Evolutionary conservation across 1,284 basidiomycete genomes (phyloP).

Genomic region (Bjerkandera adusta): DNA sequence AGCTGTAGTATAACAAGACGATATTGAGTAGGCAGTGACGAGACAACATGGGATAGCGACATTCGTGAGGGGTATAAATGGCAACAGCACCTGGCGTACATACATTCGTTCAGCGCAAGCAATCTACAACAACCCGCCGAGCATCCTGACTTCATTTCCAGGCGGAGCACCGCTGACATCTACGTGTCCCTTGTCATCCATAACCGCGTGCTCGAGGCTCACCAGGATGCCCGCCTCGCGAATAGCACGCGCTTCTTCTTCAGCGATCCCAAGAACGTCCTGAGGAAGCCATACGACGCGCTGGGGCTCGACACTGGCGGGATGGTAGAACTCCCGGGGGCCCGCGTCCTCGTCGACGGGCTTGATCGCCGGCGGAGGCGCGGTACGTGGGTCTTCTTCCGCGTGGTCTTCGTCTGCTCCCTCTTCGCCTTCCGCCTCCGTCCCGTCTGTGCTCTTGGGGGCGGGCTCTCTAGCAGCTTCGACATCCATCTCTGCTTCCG

Average conservation of each 20-base stretch:
- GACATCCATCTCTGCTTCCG: no score
- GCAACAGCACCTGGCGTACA: no score
- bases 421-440: neutral
- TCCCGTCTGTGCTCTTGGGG: neutral
- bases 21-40: no score
- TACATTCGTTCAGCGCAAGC: no score
- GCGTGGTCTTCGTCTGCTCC: neutral
- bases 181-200: slow-evolving; percentile 72
- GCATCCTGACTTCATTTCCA: slow-evolving; percentile 24
- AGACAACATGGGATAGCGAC: no score
- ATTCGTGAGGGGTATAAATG: no score
- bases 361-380: slow-evolving; percentile 9
- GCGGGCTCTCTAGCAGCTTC: no score
- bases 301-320: slow-evolving; percentile 73
- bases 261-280: slow-evolving; percentile 66
- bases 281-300: slow-evolving; percentile 79
- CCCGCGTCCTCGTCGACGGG: slow-evolving; percentile 28
- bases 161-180: slow-evolving; percentile 44
- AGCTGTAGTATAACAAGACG: no score
- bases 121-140: no score
- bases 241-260: slow-evolving; percentile 63
- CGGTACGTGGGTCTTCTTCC: slow-evolving; percentile 5
- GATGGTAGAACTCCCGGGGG: slow-evolving; percentile 70
- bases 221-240: slow-evolving; percentile 55
- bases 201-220: slow-evolving; percentile 52